phyloP scores from a whole-genome alignment of 495 filamentous ascomycete species.

The Penicillium riverlandense region DNA sequence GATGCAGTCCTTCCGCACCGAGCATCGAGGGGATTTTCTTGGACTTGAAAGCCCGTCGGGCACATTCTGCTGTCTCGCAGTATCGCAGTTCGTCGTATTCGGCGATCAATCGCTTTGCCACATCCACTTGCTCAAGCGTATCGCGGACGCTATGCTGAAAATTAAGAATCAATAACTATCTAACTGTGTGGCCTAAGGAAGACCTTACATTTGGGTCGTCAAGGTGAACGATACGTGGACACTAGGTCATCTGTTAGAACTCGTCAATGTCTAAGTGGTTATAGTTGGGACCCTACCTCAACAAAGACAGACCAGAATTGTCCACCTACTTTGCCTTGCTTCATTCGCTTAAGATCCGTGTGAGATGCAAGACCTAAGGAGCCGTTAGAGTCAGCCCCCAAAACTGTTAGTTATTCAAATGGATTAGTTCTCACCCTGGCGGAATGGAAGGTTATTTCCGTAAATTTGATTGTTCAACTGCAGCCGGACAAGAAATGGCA shows the following conservation, averaged over 20 bases:
- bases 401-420: too few species aligned
- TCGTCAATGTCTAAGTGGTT: too few species aligned
- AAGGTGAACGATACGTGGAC: slow-evolving; percentile 39
- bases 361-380: slow-evolving; percentile 52
- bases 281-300: slow-evolving; percentile 7
- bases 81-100: slow-evolving; percentile 11
- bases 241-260: slow-evolving; percentile 13
- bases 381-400: too few species aligned
- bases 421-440: slow-evolving; percentile 5
- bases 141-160: slow-evolving; percentile 50
- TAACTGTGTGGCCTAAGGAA: too few species aligned
- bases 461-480: slow-evolving; percentile 64
- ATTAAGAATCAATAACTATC: too few species aligned
- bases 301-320: slow-evolving; percentile 76
- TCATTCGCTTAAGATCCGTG: slow-evolving; percentile 56
- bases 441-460: slow-evolving; percentile 30
- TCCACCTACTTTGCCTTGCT: slow-evolving; percentile 32
- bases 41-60: slow-evolving; percentile 40
- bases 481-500: slow-evolving; percentile 56
- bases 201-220: slow-evolving; percentile 27
- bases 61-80: slow-evolving; percentile 32
- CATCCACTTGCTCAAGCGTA: slow-evolving; percentile 70
- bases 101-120: slow-evolving; percentile 57
- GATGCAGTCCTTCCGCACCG: slow-evolving; percentile 8
- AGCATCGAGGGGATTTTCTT: slow-evolving; percentile 10